Conservation (phyloP, 2,329 filamentous ascomycete species). For the Clarireedia paspali region DNA sequence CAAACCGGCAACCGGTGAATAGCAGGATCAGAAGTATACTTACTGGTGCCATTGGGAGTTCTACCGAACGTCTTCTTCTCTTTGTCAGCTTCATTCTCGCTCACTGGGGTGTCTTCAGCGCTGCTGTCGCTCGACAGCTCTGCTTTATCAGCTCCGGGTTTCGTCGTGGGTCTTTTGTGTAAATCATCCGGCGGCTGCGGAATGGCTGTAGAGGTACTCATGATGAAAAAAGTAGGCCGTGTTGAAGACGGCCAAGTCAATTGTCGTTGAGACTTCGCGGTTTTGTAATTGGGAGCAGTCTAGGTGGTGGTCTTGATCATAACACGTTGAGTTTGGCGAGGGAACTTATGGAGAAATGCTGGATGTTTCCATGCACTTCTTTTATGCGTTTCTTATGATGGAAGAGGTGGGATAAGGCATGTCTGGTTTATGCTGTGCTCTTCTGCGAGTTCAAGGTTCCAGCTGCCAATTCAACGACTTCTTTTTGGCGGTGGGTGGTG, state of each 20-base stretch:
- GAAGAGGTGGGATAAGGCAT: constrained; percentile 3
- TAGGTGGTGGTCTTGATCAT: background rate
- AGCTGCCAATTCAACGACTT: background rate
- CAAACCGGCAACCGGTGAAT: background rate
- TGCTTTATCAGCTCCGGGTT: constrained; percentile 2
- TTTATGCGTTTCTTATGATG: background rate
- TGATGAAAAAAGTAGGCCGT: constrained; percentile 4
- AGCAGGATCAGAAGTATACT: constrained; percentile 28
- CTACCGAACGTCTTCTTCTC: constrained; percentile 80
- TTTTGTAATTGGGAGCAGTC: background rate
- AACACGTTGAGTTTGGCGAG: background rate
- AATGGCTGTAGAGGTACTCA: constrained; percentile 11
- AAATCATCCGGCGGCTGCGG: constrained; percentile 15
- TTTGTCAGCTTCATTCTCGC: constrained; percentile 32
- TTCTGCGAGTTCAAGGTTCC: background rate
- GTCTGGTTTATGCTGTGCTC: background rate
- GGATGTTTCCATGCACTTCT: background rate
- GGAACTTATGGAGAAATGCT: no score
- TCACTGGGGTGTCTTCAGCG: constrained; percentile 10
- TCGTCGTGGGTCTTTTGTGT: constrained; percentile 19
- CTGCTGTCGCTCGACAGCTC: constrained; percentile 5
- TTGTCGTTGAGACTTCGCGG: background rate
- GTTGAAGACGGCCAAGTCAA: constrained; percentile 4
- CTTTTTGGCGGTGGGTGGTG: background rate
- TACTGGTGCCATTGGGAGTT: constrained; percentile 85